Percentiles rank a stretch among this genome's conserved stretches.
Evolutionary conservation across 1,284 basidiomycete genomes (phyloP).

Genomic region (Ceratobasidium sp.): DNA sequence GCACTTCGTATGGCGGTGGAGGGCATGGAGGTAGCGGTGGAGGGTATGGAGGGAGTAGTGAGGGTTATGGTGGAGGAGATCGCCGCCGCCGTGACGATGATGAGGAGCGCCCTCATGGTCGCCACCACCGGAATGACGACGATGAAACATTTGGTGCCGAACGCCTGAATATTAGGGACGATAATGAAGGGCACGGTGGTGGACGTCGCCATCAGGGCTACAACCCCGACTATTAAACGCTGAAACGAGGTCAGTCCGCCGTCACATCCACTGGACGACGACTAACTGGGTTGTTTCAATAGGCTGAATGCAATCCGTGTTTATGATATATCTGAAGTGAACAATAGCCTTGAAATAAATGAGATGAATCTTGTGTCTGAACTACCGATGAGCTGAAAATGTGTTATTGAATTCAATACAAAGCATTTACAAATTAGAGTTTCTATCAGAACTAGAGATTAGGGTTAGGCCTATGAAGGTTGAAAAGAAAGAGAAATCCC

Average conservation of each 20-base stretch:
- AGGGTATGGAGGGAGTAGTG: constrained; percentile 53
- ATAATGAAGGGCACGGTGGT: constrained; percentile 39
- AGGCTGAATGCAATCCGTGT: too few species aligned
- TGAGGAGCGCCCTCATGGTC: constrained; percentile 1
- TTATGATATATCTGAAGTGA: neutral
- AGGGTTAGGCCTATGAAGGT: constrained; percentile 37
- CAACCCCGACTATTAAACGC: constrained; percentile 23
- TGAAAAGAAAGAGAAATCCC: constrained; percentile 46
- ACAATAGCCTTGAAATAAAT: constrained; percentile 12
- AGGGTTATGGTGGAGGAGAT: constrained; percentile 26
- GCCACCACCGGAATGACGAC: constrained; percentile 49
- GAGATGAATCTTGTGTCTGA: constrained; percentile 3
- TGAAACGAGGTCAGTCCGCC: neutral
- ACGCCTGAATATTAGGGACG: constrained; percentile 58
- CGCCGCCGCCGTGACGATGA: constrained; percentile 41
- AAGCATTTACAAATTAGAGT: neutral
- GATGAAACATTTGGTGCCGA: constrained; percentile 67
- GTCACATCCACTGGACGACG: neutral
- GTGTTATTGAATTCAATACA: neutral
- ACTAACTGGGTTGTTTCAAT: too few species aligned
- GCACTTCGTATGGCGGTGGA: constrained; percentile 12
- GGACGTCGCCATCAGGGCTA: constrained; percentile 36
- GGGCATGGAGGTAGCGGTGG: constrained; percentile 49
- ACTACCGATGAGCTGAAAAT: constrained; percentile 3
- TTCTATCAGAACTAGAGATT: constrained; percentile 12